Conservation (phyloP, 108 stramenopile species). For the Fragilaria crotonensis region DNA sequence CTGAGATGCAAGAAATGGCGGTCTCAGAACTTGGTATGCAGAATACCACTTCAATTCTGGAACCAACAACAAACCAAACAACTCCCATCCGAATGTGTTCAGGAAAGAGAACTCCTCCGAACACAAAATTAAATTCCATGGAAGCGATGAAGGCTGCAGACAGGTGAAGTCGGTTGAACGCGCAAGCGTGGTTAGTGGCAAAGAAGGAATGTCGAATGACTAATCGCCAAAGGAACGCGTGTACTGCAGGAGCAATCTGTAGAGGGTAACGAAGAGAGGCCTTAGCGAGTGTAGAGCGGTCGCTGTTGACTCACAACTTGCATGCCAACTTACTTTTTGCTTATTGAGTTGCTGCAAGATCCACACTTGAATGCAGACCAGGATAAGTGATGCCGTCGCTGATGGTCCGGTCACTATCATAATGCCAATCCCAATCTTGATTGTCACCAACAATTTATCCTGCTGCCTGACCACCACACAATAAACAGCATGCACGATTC, state of each 20-base stretch:
- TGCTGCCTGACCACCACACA: no score
- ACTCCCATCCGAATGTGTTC: conserved; percentile 84
- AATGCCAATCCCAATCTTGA: conserved; percentile 41
- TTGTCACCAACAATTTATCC: not conserved
- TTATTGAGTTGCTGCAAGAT: conserved; percentile 21
- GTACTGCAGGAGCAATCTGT: conserved; percentile 35
- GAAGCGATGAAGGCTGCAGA: conserved; percentile 82
- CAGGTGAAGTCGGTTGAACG: conserved; percentile 72
- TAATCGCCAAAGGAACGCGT: conserved; percentile 63
- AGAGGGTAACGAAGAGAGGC: conserved; percentile 1
- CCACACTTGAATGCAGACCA: conserved; percentile 44
- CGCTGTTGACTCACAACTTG: no score
- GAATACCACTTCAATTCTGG: conserved; percentile 38
- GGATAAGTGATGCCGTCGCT: conserved; percentile 37
- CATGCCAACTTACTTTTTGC: not conserved
- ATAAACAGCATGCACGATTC: conserved; percentile 29
- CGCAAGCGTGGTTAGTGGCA: conserved; percentile 75
- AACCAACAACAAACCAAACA: conserved; percentile 52
- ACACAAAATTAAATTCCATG: conserved; percentile 50
- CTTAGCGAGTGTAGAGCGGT: not conserved
- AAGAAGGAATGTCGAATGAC: conserved; percentile 66
- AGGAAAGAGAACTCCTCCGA: conserved; percentile 66
- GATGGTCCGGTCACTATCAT: conserved; percentile 81
- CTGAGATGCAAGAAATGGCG: conserved; percentile 59
- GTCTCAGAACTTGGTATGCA: conserved; percentile 65